Evolutionary conservation across 140 eudicot species (phyloP).

Genomic region (Flaveria floridana): DNA sequence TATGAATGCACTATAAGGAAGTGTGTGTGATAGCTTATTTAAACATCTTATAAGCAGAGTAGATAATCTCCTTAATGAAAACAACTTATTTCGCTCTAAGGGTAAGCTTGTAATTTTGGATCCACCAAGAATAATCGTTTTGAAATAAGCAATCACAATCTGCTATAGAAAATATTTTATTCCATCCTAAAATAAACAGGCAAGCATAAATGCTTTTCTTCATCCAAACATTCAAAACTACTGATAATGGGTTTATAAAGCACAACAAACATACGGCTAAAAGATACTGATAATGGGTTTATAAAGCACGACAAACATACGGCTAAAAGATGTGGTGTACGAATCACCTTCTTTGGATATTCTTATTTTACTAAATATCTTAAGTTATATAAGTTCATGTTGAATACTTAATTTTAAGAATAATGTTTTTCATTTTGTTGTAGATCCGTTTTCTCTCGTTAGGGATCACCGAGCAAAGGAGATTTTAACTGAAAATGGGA

Average conservation of each 20-base stretch:
- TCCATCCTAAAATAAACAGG: neutral
- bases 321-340: neutral
- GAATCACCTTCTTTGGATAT: slow-evolving; percentile 14
- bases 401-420: neutral
- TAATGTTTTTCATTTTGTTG: slow-evolving; percentile 20
- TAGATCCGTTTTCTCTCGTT: slow-evolving; percentile 94
- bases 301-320: neutral
- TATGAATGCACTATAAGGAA: neutral
- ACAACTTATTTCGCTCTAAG: neutral
- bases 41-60: neutral
- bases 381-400: slow-evolving; percentile 2
- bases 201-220: neutral
- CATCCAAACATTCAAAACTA: neutral
- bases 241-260: neutral
- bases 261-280: neutral
- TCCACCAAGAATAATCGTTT: neutral
- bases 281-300: neutral
- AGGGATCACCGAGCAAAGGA: slow-evolving; percentile 94
- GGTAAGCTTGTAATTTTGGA: neutral
- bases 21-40: neutral
- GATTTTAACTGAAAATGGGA: slow-evolving; percentile 67
- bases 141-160: neutral
- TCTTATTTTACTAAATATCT: slow-evolving; percentile 1
- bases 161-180: neutral
- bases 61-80: neutral